These are phyloP conservation scores for Zygosaccharomyces sapae DNA, from an alignment of 1,139 yeast genomes.

Conservation along the genomic window DNA sequence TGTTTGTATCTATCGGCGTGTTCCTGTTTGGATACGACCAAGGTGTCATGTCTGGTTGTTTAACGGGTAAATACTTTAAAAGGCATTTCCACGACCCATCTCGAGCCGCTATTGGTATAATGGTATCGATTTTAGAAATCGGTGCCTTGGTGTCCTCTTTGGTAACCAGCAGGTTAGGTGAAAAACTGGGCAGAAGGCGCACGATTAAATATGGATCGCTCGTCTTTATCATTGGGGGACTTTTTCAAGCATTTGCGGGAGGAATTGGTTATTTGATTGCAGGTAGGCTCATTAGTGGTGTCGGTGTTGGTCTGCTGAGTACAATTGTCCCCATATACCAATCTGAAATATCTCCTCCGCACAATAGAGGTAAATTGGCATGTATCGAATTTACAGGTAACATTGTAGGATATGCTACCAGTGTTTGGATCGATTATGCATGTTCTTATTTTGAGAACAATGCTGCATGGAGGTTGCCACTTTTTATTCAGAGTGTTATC, in stretches of 20 bases:
- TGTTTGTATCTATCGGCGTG: conserved; percentile 79
- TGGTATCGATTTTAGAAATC: conserved; percentile 78
- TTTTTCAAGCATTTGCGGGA: conserved; percentile 58
- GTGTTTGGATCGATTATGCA: conserved; percentile 88
- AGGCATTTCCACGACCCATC: conserved; percentile 68
- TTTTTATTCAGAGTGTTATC: conserved; percentile 69
- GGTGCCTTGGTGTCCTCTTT: conserved; percentile 83
- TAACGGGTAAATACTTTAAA: conserved; percentile 69
- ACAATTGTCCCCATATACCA: conserved; percentile 95
- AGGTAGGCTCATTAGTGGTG: conserved; percentile 78
- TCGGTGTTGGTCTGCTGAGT: conserved; percentile 87
- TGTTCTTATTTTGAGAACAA: conserved; percentile 58
- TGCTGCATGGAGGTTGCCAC: conserved; percentile 75
- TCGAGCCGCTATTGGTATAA: conserved; percentile 65
- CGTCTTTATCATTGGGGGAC: conserved; percentile 77
- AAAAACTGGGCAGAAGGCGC: conserved; percentile 70
- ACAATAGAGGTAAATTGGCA: conserved; percentile 82
- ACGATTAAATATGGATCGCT: conserved; percentile 80
- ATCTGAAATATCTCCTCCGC: conserved; percentile 86
- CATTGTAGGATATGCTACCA: conserved; percentile 76
- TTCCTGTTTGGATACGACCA: conserved; percentile 87
- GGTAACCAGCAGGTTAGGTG: conserved; percentile 72
- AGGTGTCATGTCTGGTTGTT: conserved; percentile 83
- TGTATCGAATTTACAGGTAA: conserved; percentile 93
- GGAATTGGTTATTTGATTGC: conserved; percentile 51